Evolutionary conservation across 2,329 filamentous ascomycete species (phyloP).

Genomic region (Trichoderma polysporum): DNA sequence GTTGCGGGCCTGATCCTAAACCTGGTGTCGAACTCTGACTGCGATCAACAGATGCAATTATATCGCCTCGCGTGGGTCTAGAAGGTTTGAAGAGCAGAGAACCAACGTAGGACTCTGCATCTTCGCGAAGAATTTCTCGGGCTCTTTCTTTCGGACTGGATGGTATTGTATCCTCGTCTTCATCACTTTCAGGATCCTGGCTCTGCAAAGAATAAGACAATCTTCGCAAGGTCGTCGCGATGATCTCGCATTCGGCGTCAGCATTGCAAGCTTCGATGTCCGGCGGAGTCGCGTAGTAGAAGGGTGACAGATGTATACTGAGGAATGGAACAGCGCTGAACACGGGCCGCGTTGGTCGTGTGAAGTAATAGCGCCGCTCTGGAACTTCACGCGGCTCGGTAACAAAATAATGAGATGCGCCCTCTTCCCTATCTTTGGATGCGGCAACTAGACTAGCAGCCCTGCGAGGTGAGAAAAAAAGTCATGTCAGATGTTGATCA

Average conservation of each 20-base stretch:
- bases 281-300: not conserved
- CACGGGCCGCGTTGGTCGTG: not conserved
- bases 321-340: constrained; percentile 1
- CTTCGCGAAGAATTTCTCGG: not conserved
- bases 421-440: not conserved
- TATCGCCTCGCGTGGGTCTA: not conserved
- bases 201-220: not conserved
- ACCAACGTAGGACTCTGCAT: not conserved
- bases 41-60: not conserved
- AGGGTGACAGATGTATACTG: not conserved
- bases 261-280: not conserved
- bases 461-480: not conserved
- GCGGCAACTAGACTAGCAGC: not conserved
- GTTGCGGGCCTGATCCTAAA: not conserved
- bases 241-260: not conserved
- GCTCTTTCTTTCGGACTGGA: not conserved
- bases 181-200: not conserved
- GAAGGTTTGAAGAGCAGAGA: not conserved
- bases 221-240: not conserved
- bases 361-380: not conserved
- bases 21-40: not conserved
- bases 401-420: not conserved
- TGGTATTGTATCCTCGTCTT: not conserved
- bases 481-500: not conserved
- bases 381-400: not conserved